Percentiles rank a stretch among this genome's conserved stretches.
These are phyloP conservation scores for Pythium aphanidermatum DNA, from an alignment of 352 stramenopile species.

Conservation along the genomic window DNA sequence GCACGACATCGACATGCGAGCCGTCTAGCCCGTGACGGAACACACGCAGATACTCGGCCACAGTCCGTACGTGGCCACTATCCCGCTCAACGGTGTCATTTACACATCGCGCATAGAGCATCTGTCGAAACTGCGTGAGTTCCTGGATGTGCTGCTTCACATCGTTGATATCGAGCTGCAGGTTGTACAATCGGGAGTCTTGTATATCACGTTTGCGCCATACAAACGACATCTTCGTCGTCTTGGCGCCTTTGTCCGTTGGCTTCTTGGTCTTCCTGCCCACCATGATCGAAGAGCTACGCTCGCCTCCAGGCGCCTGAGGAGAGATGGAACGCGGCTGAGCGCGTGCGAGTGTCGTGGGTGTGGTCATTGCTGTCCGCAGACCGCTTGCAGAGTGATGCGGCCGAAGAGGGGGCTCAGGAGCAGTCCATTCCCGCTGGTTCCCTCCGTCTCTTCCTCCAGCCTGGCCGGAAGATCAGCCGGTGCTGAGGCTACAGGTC, in stretches of 20 bases:
- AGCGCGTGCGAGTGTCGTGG: background rate
- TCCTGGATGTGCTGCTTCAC: constrained; percentile 15
- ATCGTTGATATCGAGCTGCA: constrained; percentile 20
- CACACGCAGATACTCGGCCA: constrained; percentile 14
- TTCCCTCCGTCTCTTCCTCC: too few species aligned
- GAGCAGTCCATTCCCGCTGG: too few species aligned
- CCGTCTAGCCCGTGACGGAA: constrained; percentile 6
- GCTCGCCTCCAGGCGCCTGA: background rate
- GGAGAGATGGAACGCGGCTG: background rate
- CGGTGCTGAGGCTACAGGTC: too few species aligned
- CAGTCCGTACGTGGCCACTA: background rate
- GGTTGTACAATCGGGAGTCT: constrained; percentile 18
- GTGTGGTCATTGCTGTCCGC: too few species aligned
- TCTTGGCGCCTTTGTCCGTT: background rate
- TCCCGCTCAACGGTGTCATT: background rate
- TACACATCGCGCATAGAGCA: constrained; percentile 7
- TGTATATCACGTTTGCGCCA: constrained; percentile 15
- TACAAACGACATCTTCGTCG: constrained; percentile 5
- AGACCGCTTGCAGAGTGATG: too few species aligned
- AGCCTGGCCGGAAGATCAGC: too few species aligned
- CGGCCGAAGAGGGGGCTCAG: too few species aligned
- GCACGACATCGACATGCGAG: constrained; percentile 3
- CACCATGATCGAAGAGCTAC: background rate
- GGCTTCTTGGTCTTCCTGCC: background rate
- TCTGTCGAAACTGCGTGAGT: constrained; percentile 2